These are phyloP conservation scores for Ramalina intermedia DNA, from an alignment of 495 filamentous ascomycete genomes.

Conservation along the genomic window DNA sequence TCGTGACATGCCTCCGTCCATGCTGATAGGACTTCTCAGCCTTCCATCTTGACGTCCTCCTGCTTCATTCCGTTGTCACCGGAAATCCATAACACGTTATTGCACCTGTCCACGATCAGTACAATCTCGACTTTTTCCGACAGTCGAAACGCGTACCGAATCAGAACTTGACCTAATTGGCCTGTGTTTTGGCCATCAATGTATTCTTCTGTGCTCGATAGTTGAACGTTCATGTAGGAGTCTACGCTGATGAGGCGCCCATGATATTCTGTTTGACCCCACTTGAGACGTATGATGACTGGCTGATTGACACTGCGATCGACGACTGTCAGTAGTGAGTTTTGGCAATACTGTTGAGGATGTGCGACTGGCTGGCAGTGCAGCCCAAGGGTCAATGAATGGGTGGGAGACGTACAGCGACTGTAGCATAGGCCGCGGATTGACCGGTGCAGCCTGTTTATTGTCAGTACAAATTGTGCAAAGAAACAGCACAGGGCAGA, in stretches of 20 bases:
- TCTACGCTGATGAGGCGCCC: conserved; percentile 83
- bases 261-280: conserved; percentile 94
- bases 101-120: conserved; percentile 43
- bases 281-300: conserved; percentile 86
- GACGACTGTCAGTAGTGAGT: too few species aligned
- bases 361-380: neutral
- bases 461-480: neutral
- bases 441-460: conserved; percentile 64
- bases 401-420: conserved; percentile 46
- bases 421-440: conserved; percentile 82
- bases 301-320: conserved; percentile 64
- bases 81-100: conserved; percentile 90
- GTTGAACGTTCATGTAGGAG: conserved; percentile 97
- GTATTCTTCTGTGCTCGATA: conserved; percentile 78
- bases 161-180: conserved; percentile 75
- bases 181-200: conserved; percentile 79
- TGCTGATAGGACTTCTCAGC: neutral
- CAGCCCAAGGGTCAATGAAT: neutral
- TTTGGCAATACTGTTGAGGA: neutral
- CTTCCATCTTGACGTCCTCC: conserved; percentile 34
- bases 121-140: conserved; percentile 11
- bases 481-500: neutral
- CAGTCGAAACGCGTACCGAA: conserved; percentile 41
- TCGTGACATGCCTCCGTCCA: too few species aligned
- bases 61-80: conserved; percentile 45